Base-by-base conservation (phyloP, 108 stramenopile species). In the Cyclotella kingstonii region DNA sequence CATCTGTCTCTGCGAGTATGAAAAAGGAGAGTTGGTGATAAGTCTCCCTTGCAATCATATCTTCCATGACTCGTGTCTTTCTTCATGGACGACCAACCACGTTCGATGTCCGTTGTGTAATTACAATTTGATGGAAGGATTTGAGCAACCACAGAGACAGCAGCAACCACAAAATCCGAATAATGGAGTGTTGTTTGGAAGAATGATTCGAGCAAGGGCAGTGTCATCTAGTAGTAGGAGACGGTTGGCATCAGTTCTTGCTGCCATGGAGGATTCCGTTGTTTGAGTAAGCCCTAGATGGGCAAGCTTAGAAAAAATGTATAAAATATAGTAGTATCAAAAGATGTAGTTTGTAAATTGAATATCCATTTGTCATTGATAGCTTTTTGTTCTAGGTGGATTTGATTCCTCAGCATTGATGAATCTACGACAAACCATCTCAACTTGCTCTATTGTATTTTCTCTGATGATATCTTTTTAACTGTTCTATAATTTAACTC, bases 1-100 rank as follows among this genome's bases (percentile, higher is more conserved):
- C 8, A 91, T 95, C 56, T 95, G 93, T 72, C 68, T 95, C 4
- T 77, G 85, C 33, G 93, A 95, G 39, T 95, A 91, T 60, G 90
- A 95, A 73, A 73, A 79, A 11, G 82, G 83, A 14, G 93, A 91
- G 33, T 61, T 54, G 17, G 55, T 89, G 22, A 81, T 77, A 12
- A 54, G 70, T 8, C 58, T 95, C 22, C 86, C 90, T 4, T 95
- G 93, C 52, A 43, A 63, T 22, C 93, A 95, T 57, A 33, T 89
- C 6, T 95, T 85, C 56, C 93, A 95, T 51, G 75, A 83, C 10
- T 83, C 86, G 19, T 95, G 93, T 50, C 64, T 95, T 17, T 35
- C 71, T 28, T 77, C 84, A 2, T 95, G 93, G 93, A 82, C 84
- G 17, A 44, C 61, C 27, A 84, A 81, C 55, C 90, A 95, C 57